Base-by-base conservation (phyloP, 805 yeast species). In the Myxozyma udenii region DNA sequence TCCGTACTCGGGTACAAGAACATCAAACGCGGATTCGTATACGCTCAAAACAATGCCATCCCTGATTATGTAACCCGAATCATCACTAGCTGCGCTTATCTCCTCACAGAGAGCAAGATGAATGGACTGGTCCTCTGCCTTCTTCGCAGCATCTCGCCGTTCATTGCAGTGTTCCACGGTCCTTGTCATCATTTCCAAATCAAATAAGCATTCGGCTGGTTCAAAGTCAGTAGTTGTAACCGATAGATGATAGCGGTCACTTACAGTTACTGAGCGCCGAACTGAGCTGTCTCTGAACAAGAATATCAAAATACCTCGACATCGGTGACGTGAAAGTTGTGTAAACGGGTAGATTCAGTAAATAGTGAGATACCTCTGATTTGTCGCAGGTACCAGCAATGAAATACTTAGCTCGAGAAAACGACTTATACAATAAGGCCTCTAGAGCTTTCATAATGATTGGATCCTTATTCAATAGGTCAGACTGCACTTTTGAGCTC, bases 21-120 rank as follows among this genome's bases (percentile, higher is more conserved):
- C 91, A 68, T 93, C 98, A 71, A 93, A 93, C 1, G 98, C 87
- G 1, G 96, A 87, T 69, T 93, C 98, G 67, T 91, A 90, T 7
- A 91, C 97, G 68, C 89, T 96, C 23, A 88, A 71, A 16, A 91
- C 93, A 14, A 88, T 80, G 14, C 95, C 97, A 79, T 83, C 81
- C 36, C 89, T 81, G 57, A 91, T 75, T 45, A 88, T 67, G 67
- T 88, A 96, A 1, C 95, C 96, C 14, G 91, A 82, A 14, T 77
- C 71, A 47, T 77, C 79, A 22, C 81, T 71, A 78, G 87, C 79
- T 38, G 81, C 85, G 65, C 84, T 85, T 53, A 90, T 84, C 0
- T 89, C 84, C 67, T 89, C 95, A 51, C 91, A 85, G 42, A 90
- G 73, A 49, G 85, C 73, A 58, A 93, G 74, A 67, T 93, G 98